These are phyloP conservation scores for Penicillium soppii DNA, from an alignment of 495 filamentous ascomycete species.

Conservation along the genomic window DNA sequence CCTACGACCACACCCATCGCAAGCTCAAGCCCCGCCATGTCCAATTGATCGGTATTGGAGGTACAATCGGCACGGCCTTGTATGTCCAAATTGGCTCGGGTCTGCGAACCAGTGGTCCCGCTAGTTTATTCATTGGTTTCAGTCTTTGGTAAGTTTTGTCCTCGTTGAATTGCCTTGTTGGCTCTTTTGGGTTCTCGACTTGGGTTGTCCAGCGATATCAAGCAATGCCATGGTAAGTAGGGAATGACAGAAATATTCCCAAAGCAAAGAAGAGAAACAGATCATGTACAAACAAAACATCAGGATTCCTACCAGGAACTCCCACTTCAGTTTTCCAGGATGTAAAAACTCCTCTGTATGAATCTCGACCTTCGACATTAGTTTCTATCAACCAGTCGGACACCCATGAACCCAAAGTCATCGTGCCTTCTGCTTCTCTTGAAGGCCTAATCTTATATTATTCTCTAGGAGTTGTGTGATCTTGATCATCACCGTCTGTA, in stretches of 20 bases:
- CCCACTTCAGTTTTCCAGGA: no score
- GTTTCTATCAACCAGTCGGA: conserved; percentile 3
- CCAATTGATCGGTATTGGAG: conserved; percentile 74
- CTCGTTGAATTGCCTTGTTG: background rate
- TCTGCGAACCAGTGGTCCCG: conserved; percentile 71
- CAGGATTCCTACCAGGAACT: no score
- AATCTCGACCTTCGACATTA: conserved; percentile 1
- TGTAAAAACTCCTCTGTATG: background rate
- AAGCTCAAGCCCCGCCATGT: conserved; percentile 66
- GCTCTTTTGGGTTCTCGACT: background rate
- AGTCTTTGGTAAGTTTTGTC: conserved; percentile 32
- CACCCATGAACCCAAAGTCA: conserved; percentile 9
- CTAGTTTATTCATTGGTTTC: conserved; percentile 73
- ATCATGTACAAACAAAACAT: no score
- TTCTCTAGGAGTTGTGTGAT: conserved; percentile 63
- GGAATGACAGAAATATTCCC: no score
- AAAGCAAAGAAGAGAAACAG: no score
- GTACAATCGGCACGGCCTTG: conserved; percentile 77
- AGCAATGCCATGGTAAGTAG: no score
- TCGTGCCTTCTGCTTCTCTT: background rate
- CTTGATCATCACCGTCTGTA: conserved; percentile 64
- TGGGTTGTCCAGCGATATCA: no score
- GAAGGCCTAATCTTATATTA: conserved; percentile 30
- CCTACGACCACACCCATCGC: conserved; percentile 52
- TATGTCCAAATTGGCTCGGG: conserved; percentile 73